Evolutionary conservation across 23 red algal genomes (phyloP).

Genomic region (Gracilaria caudata): DNA sequence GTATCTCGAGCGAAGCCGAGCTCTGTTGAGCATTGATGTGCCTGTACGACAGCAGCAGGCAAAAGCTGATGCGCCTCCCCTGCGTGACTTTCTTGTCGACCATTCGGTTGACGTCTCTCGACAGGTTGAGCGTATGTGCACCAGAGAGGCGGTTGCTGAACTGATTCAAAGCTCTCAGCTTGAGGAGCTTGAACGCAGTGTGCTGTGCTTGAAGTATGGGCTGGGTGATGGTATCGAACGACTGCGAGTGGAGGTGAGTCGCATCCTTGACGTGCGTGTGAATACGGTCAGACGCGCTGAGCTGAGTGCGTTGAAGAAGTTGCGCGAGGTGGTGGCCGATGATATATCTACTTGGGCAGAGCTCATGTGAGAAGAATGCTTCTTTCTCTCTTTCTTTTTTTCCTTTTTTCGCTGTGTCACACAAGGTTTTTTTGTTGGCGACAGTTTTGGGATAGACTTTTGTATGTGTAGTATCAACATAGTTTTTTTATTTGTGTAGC

Average conservation of each 20-base stretch:
- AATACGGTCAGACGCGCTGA: constrained; percentile 49
- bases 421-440: background rate
- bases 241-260: constrained; percentile 40
- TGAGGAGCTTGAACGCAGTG: constrained; percentile 53
- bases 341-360: constrained; percentile 53
- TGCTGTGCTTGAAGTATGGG: constrained; percentile 63
- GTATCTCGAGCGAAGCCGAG: constrained; percentile 45
- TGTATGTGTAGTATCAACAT: background rate
- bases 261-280: constrained; percentile 57
- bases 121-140: constrained; percentile 47
- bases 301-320: constrained; percentile 51
- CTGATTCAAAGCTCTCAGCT: constrained; percentile 43
- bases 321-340: constrained; percentile 31
- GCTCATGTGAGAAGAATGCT: constrained; percentile 21
- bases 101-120: constrained; percentile 53
- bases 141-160: constrained; percentile 42
- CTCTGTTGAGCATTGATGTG: constrained; percentile 38
- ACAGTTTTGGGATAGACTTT: background rate
- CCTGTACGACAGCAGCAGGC: constrained; percentile 5
- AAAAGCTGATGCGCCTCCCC: background rate
- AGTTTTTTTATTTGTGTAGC: background rate
- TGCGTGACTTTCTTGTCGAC: constrained; percentile 68
- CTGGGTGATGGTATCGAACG: constrained; percentile 54
- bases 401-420: background rate
- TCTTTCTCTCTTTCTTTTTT: no score